Conservation (phyloP, 164 flowering plant genomes). For the Houttuynia cordata region DNA sequence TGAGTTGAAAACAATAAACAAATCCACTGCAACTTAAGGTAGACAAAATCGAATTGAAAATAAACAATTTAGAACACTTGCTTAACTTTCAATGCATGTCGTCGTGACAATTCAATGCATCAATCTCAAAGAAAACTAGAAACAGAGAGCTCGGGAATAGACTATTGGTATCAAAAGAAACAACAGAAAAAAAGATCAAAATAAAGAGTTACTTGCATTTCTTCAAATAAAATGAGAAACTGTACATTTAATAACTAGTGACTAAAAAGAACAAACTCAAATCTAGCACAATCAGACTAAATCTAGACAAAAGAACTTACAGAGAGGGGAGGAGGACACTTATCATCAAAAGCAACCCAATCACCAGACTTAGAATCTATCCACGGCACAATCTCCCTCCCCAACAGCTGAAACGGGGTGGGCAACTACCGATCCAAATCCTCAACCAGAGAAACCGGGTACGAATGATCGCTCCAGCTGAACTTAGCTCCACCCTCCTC, state of each 20-base stretch:
- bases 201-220: no score
- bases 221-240: no score
- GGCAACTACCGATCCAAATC: constrained; percentile 65
- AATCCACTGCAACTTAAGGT: neutral
- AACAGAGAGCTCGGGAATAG: constrained; percentile 14
- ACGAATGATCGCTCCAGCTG: constrained; percentile 93
- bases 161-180: constrained; percentile 19
- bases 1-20: no score
- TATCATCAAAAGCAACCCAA: constrained; percentile 89
- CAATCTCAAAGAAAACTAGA: neutral
- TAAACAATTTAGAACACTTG: neutral
- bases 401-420: constrained; percentile 85
- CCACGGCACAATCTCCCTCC: constrained; percentile 87
- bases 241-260: no score
- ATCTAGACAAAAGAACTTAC: constrained; percentile 21
- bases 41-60: neutral
- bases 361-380: constrained; percentile 35
- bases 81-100: neutral
- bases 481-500: constrained; percentile 22
- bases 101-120: neutral
- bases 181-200: constrained; percentile 3
- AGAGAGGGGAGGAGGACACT: constrained; percentile 95
- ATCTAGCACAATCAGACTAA: no score
- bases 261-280: no score
- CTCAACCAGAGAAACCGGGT: constrained; percentile 84